A percentile compares a stretch with the other conserved stretches of the same genome.
Evolutionary conservation across 2,329 filamentous ascomycete species (phyloP).

Genomic region (Fusarium paranaense): DNA sequence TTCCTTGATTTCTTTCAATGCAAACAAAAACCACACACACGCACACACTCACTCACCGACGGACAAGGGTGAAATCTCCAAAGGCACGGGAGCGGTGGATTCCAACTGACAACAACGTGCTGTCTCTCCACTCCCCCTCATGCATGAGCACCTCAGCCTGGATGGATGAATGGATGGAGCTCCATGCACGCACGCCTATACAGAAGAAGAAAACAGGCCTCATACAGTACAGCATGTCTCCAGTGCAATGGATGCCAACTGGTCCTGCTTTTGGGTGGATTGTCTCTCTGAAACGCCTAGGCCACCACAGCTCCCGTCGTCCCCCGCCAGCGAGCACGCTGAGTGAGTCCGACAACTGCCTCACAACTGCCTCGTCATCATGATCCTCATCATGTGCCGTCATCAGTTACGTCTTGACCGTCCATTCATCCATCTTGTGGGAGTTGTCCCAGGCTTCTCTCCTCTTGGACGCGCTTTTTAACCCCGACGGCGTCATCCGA

Average conservation of each 20-base stretch:
- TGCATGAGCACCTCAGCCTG: slow-evolving; percentile 3
- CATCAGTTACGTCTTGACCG: background rate
- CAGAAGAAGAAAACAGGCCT: slow-evolving; percentile 1
- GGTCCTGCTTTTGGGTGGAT: background rate
- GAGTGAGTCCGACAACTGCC: background rate
- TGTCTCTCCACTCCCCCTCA: slow-evolving; percentile 10
- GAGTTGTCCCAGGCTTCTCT: slow-evolving; percentile 17
- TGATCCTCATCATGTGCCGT: slow-evolving; percentile 16
- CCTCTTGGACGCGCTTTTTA: slow-evolving; percentile 22
- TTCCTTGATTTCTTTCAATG: slow-evolving; percentile 4
- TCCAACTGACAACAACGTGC: slow-evolving; percentile 8
- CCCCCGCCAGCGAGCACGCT: background rate
- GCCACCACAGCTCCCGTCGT: background rate
- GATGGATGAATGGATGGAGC: background rate
- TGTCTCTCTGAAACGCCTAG: background rate
- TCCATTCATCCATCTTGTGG: background rate
- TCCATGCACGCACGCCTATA: background rate
- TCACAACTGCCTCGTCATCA: slow-evolving; percentile 4
- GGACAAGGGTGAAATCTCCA: background rate
- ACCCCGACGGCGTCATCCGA: slow-evolving; percentile 35
- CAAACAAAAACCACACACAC: background rate
- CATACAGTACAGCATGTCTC: background rate
- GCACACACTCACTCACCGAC: background rate
- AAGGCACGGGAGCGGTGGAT: slow-evolving; percentile 1
- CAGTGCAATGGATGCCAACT: background rate